Evolutionary conservation across 2,329 filamentous ascomycete genomes (phyloP).

Genomic region (Atkinsonella texensis): DNA sequence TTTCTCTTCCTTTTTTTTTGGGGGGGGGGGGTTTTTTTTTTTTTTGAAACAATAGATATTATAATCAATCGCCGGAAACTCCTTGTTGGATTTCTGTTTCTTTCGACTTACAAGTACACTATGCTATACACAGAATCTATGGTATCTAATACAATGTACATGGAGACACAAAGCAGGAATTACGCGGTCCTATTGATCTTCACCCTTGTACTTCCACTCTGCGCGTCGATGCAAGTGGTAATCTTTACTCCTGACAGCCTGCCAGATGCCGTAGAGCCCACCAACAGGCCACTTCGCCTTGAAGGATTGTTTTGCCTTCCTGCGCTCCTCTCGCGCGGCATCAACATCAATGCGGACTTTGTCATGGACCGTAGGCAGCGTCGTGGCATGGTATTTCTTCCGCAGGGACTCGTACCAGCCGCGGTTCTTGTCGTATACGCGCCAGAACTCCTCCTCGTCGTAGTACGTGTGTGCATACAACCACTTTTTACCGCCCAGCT

Average conservation of each 20-base stretch:
- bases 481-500: slow-evolving; percentile 73
- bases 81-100: neutral
- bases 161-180: neutral
- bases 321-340: slow-evolving; percentile 27
- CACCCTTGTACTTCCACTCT: slow-evolving; percentile 39
- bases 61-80: neutral
- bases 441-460: slow-evolving; percentile 58
- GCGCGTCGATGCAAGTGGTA: slow-evolving; percentile 41
- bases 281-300: slow-evolving; percentile 43
- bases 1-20: too few relatives aligned
- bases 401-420: slow-evolving; percentile 51
- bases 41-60: neutral
- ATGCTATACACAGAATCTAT: neutral
- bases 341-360: slow-evolving; percentile 51
- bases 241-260: slow-evolving; percentile 45
- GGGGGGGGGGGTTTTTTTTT: too few relatives aligned
- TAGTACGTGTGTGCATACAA: slow-evolving; percentile 82
- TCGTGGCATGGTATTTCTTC: slow-evolving; percentile 47
- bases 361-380: slow-evolving; percentile 56
- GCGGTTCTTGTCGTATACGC: slow-evolving; percentile 40
- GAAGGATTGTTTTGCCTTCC: slow-evolving; percentile 27
- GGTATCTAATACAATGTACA: slow-evolving; percentile 3
- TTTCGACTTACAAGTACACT: neutral
- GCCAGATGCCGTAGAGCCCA: slow-evolving; percentile 47
- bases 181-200: neutral